phyloP scores from a whole-genome alignment of 306 rosid genomes.

The Quercus wislizeni region DNA sequence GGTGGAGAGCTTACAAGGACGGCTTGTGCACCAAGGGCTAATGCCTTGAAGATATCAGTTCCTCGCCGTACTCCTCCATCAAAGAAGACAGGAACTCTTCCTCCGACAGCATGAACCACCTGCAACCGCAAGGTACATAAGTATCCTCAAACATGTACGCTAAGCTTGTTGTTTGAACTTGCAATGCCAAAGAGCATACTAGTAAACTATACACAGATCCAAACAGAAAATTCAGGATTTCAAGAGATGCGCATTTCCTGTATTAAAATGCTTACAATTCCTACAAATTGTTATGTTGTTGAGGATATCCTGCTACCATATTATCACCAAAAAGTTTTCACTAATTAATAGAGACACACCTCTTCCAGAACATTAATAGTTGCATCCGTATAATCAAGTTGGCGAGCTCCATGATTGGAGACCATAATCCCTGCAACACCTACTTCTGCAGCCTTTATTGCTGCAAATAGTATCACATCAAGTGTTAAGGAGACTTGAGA shows the following conservation, averaged over 20 bases:
- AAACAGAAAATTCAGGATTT: neutral
- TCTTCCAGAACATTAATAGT: conserved; percentile 33
- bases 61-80: conserved; percentile 70
- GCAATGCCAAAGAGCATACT: neutral
- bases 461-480: conserved; percentile 7
- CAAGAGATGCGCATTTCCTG: neutral
- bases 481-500: neutral
- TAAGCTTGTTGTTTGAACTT: neutral
- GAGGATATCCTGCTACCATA: neutral
- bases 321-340: neutral
- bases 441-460: conserved; percentile 25
- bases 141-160: neutral
- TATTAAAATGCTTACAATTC: neutral
- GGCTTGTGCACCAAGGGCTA: conserved; percentile 70
- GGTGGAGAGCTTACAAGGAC: conserved; percentile 48
- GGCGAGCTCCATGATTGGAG: conserved; percentile 39
- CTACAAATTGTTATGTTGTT: neutral
- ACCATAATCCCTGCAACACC: conserved; percentile 29
- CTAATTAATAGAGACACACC: neutral
- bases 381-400: conserved; percentile 30
- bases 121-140: conserved; percentile 7
- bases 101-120: conserved; percentile 57
- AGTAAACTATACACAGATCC: neutral
- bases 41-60: conserved; percentile 63
- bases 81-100: conserved; percentile 50